These are phyloP conservation scores for Fusarium sarcochroum DNA, from an alignment of 2,329 filamentous ascomycete genomes.

Conservation along the genomic window DNA sequence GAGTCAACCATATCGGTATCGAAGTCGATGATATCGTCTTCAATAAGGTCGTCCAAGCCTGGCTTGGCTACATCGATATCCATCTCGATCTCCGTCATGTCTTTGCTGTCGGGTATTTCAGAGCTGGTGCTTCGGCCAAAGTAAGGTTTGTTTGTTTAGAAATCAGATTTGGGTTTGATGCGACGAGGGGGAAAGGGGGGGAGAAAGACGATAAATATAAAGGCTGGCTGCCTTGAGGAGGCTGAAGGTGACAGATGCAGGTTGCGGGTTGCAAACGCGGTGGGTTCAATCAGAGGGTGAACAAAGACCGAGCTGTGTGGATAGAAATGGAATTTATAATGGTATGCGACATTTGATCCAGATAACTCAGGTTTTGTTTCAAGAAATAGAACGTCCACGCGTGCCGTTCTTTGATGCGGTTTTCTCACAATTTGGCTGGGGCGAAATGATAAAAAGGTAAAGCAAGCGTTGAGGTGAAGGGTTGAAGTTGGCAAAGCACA, in stretches of 20 bases:
- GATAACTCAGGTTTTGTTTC: constrained; percentile 2
- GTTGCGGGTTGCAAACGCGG: constrained; percentile 20
- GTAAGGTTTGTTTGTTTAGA: no score
- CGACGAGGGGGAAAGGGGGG: not conserved
- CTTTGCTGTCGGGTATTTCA: not conserved
- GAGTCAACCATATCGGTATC: constrained; percentile 53
- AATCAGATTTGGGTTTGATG: not conserved
- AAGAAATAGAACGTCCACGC: not conserved
- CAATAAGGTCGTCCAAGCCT: constrained; percentile 41
- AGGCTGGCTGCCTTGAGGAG: not conserved
- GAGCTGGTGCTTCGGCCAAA: not conserved
- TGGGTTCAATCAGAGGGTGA: constrained; percentile 37
- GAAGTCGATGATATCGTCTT: constrained; percentile 57
- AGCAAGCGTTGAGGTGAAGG: constrained; percentile 15
- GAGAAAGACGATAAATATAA: not conserved
- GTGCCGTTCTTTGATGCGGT: constrained; percentile 5
- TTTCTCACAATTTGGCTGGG: not conserved
- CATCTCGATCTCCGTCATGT: constrained; percentile 53
- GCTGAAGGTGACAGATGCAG: not conserved
- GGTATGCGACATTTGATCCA: constrained; percentile 48
- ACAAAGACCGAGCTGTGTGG: constrained; percentile 19
- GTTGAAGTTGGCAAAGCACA: constrained; percentile 23
- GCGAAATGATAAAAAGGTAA: constrained; percentile 3
- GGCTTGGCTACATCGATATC: constrained; percentile 51
- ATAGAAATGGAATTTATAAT: constrained; percentile 30